Conservation (phyloP, 768 basidiomycete genomes). For the Pisolithus tinctorius region DNA sequence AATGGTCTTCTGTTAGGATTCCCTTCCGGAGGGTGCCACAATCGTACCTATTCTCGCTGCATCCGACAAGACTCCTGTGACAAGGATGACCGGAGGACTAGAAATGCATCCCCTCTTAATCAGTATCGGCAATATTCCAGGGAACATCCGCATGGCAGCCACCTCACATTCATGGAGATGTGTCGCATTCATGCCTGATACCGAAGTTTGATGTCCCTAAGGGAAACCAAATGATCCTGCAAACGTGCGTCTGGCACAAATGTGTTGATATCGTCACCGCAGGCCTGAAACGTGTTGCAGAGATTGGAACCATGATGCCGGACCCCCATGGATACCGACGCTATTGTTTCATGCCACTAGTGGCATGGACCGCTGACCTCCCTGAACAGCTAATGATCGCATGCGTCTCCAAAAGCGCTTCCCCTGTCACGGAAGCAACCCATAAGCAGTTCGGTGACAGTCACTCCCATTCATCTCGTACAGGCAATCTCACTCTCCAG, state of each 20-base stretch:
- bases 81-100: constrained; percentile 19
- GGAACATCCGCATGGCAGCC: too few species aligned
- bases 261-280: constrained; percentile 24
- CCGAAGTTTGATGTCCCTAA: constrained; percentile 17
- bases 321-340: too few species aligned
- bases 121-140: background rate
- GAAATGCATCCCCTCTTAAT: background rate
- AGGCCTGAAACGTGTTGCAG: constrained; percentile 19
- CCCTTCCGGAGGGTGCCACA: background rate
- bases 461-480: background rate
- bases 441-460: too few species aligned
- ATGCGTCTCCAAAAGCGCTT: too few species aligned
- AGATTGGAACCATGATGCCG: too few species aligned
- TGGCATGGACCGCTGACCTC: too few species aligned
- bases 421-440: too few species aligned
- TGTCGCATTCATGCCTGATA: too few species aligned
- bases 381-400: too few species aligned
- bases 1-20: background rate
- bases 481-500: background rate
- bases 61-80: constrained; percentile 29
- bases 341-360: too few species aligned
- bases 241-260: constrained; percentile 20
- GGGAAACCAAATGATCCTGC: constrained; percentile 18
- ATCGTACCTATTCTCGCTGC: constrained; percentile 3
- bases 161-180: too few species aligned